Percentiles rank a stretch among this genome's conserved stretches.
Evolutionary conservation across 192 early-diverging fungal genomes (phyloP).

Genomic region (Powellomyces hirtus): DNA sequence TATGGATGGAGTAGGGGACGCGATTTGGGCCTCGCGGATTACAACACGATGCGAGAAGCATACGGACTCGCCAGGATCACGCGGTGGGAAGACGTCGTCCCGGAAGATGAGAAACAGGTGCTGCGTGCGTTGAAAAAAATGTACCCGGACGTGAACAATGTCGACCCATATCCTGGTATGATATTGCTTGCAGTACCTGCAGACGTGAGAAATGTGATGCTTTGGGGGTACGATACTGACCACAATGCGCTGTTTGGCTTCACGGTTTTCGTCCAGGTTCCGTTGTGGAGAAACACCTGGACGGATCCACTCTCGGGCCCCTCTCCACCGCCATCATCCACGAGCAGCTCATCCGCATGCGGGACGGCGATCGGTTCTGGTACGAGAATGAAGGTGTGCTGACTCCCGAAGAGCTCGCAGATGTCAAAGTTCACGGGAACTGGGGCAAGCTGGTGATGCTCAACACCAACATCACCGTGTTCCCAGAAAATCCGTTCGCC

Average conservation of each 20-base stretch:
- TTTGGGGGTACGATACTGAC: too few species aligned
- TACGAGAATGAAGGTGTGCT: conserved; percentile 52
- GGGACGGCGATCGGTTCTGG: conserved; percentile 54
- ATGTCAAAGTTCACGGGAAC: conserved; percentile 19
- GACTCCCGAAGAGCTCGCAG: conserved; percentile 30
- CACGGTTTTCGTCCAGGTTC: not conserved
- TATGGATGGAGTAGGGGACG: conserved; percentile 35
- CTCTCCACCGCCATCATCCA: conserved; percentile 25
- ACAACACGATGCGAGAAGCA: conserved; percentile 25
- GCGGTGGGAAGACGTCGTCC: conserved; percentile 39
- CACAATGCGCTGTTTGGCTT: too few species aligned
- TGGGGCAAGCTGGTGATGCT: conserved; percentile 31
- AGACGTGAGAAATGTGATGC: too few species aligned
- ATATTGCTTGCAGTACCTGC: too few species aligned
- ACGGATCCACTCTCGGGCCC: conserved; percentile 30
- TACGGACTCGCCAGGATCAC: conserved; percentile 15
- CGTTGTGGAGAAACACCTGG: not conserved
- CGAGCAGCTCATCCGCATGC: conserved; percentile 46
- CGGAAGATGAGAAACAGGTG: conserved; percentile 25
- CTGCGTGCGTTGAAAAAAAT: conserved; percentile 11
- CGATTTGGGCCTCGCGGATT: conserved; percentile 38
- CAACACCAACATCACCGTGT: conserved; percentile 44
- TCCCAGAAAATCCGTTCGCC: conserved; percentile 37
- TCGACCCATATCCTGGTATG: conserved; percentile 39
- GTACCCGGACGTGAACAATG: conserved; percentile 30